Evolutionary conservation across 768 basidiomycete genomes (phyloP), one percentile per base, ranked within the genome.

Genomic region (Kwoniella shandongensis): DNA sequence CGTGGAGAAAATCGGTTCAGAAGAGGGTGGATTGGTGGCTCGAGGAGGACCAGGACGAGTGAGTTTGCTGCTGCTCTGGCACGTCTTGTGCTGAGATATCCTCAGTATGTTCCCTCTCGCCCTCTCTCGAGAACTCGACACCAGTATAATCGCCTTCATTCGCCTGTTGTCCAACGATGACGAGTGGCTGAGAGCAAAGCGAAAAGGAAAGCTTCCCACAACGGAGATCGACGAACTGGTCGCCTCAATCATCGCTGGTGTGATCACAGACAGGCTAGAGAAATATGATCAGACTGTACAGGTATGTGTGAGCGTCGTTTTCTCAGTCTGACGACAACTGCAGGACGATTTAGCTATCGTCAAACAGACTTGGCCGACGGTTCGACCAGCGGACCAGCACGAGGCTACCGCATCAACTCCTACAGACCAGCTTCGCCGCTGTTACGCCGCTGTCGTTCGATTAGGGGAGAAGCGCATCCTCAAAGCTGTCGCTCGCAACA

Each of bases 11-110:
- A 78, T 20, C 12, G 27, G 63, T 48, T 58, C 81, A 61, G 18
- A 84, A 85, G 64, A 82, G 90, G 36, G 86, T 96, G 8, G 89
- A 97, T 59, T 96, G 89, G 86, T 92, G 92, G 89, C 78, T 98
- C 12, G 91, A 96, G 61, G 67, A 74, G 42, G 69, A 65, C 6
- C 51, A 69, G 17, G 72, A 71, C 18, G 69, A 71, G 69, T 70
- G 40, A 60, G 72, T 66, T n/a, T n/a, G n/a, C n/a, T n/a, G 22
- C n/a, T n/a, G 30, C n/a, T 23, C 13, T 17, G 36, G 36, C 36
- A 38, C n/a, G 11, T 38, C 36, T n/a, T n/a, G n/a, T n/a, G 13
- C 27, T 17, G 32, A 10, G 23, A 18, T 10, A 23, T 39, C n/a
- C 8, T 8, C 52, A 73, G 71, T 30, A 54, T 64, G 6, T 73